Base-by-base conservation (phyloP, 2,329 filamentous ascomycete species). In the Colletotrichum spaethianum region DNA sequence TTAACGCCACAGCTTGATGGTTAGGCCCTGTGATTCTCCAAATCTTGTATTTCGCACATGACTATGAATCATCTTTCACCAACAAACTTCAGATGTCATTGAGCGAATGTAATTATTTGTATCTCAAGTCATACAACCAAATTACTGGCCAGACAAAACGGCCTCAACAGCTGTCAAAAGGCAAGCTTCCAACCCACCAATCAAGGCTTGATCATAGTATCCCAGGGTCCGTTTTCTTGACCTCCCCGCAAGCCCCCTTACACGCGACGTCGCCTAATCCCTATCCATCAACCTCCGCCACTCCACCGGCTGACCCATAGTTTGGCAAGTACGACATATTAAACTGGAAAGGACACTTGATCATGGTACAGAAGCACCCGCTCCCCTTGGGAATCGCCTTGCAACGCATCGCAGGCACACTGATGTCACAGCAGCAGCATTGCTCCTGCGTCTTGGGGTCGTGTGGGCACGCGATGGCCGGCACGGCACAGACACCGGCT, bases 361-460 rank as follows among this genome's bases (percentile, higher is more conserved):
- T 63, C 38, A 18, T 6, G 9, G 66, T n/a, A 55, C 74, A 76
- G 38, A 55, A 26, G 64, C 73, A 75, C 2, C 53, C 70, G 14
- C 42, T 61, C 16, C 42, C 55, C 59, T 62, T 74, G 14, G 60
- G 28, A 9, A 73, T 31, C 3, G 44, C 56, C 42, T 28, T 52
- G 67, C 65, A 74, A 28, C 56, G 68, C 52, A 33, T 59, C 31
- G 50, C 65, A 38, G 52, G 33, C n/a, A 16, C n/a, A 28, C 11
- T 26, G 12, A 64, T 50, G 38, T 48, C 36, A 67, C 75, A 74
- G 71, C 75, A 76, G 72, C 75, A 76, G 75, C 75, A 76, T 52
- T 72, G 66, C 53, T 70, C 57, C 44, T 74, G 63, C 42, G 56
- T 69, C 33, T 74, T 70, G 31, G 67, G 56, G 33, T 77, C 66